Percentiles rank a stretch among this genome's conserved stretches.
These are phyloP conservation scores for Teratosphaeria nubilosa DNA, from an alignment of 2,329 filamentous ascomycete genomes.

Conservation along the genomic window DNA sequence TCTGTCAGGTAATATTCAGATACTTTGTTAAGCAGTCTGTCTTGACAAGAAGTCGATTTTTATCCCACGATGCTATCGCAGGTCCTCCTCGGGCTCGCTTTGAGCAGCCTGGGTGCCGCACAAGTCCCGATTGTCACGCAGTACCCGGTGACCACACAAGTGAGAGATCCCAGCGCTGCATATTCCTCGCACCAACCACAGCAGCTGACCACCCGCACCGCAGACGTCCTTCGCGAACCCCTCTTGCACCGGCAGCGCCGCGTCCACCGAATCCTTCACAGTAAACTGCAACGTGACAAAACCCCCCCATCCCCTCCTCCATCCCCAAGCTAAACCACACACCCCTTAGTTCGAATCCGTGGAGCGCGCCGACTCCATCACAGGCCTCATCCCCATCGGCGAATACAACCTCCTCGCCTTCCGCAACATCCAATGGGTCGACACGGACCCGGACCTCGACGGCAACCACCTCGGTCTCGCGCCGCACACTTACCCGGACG, in stretches of 20 bases:
- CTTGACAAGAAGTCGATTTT: background rate
- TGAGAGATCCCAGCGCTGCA: background rate
- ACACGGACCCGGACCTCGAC: conserved; percentile 11
- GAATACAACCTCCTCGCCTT: conserved; percentile 12
- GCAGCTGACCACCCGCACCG: background rate
- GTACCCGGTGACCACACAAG: background rate
- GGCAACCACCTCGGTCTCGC: conserved; percentile 11
- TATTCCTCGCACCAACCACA: background rate
- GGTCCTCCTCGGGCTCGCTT: background rate
- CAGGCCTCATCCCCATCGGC: conserved; percentile 5
- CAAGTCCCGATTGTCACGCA: background rate
- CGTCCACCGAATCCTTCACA: background rate
- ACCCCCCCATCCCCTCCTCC: background rate
- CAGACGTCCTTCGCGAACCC: background rate
- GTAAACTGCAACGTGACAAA: conserved; percentile 2
- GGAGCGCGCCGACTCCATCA: conserved; percentile 5
- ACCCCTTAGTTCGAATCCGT: conserved; percentile 7
- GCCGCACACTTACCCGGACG: conserved; percentile 9
- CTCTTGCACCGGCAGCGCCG: background rate
- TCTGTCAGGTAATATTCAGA: too few species aligned
- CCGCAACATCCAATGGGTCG: conserved; percentile 7
- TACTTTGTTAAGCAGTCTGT: background rate
- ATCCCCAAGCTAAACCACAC: background rate
- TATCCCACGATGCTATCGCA: background rate
- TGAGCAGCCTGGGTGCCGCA: background rate